Base-by-base conservation (phyloP, 2,329 filamentous ascomycete species). In the Thielaviopsis punctulata region DNA sequence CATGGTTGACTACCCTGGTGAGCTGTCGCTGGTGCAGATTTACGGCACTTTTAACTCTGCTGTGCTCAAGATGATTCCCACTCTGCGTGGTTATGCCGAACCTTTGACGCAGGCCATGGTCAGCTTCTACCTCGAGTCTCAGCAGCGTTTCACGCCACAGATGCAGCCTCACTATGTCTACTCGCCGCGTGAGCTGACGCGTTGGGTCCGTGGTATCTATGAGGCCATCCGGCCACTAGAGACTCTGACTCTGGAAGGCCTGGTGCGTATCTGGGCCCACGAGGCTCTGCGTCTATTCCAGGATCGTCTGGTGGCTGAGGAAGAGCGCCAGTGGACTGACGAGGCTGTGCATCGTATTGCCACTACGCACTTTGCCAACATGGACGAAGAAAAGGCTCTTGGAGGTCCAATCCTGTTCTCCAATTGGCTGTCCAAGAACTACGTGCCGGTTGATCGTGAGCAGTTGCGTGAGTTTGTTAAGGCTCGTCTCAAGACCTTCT, bases 121-220 rank as follows among this genome's bases (percentile, higher is more conserved):
- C 43, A 83, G 86, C 59, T 84, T 99, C 62, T 99, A 96, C 62
- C 71, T 93, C 24, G 87, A 95, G 64, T 98, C 92, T 10, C 93
- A 99, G 65, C 78, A 86, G 61, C 79, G 85, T 50, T 99, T 99
- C 63, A 98, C 92, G 9, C 84, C 92, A 6, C 84, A 94, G 67
- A 95, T 96, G 41, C 92, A 98, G 63, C 92, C 92, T 0, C 92
- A 98, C 65, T 99, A 99, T 64, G 89, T 99, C 45, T 99, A 99
- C 76, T 95, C 89, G 65, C 92, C 92, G 63, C 87, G 92, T 82
- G 92, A 99, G 65, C 74, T 99, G 61, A 98, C 93, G 12, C 78
- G 92, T 64, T 99, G 92, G 92, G 90, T 94, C 25, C 86, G 93
- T 58, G 92, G 93, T 69, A 77, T 99, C 19, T 98, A 99, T 60